A percentile compares a stretch with the other conserved stretches of the same genome.
These are phyloP conservation scores for Carallia brachiata DNA, from an alignment of 345 rosid genomes.

Conservation along the genomic window DNA sequence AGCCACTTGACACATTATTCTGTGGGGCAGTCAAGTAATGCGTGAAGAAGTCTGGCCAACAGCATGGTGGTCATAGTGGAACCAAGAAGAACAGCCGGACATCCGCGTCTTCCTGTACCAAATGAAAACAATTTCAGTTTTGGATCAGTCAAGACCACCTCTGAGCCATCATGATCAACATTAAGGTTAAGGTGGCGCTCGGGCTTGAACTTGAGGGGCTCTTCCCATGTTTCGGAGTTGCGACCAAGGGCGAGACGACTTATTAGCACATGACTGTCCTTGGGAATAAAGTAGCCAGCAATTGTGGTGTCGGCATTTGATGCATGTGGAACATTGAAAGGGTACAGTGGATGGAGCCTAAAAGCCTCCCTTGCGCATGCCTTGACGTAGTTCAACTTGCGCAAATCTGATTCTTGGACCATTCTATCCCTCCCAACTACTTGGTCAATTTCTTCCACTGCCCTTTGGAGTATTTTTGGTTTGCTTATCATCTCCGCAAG, in stretches of 20 bases:
- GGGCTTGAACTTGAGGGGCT: constrained; percentile 44
- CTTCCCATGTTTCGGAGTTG: constrained; percentile 48
- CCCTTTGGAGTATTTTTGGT: constrained; percentile 39
- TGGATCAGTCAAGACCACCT: too few species aligned
- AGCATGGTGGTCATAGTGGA: too few species aligned
- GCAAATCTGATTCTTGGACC: constrained; percentile 49
- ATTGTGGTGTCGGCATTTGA: constrained; percentile 24
- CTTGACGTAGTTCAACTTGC: constrained; percentile 42
- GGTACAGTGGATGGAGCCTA: constrained; percentile 45
- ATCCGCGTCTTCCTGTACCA: too few species aligned
- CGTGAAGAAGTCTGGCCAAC: too few species aligned
- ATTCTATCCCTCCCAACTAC: constrained; percentile 48
- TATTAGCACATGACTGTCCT: constrained; percentile 45
- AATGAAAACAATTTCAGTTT: too few species aligned
- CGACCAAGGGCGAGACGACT: constrained; percentile 46
- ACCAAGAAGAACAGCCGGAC: too few species aligned
- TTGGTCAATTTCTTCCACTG: constrained; percentile 39
- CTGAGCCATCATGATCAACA: too few species aligned
- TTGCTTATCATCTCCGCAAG: constrained; percentile 53
- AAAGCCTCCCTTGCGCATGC: constrained; percentile 53
- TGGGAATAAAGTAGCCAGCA: constrained; percentile 48
- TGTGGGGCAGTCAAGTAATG: too few species aligned
- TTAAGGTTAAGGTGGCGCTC: constrained; percentile 37
- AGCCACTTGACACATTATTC: too few species aligned
- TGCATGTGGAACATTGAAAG: constrained; percentile 53